A percentile compares a stretch with the other conserved stretches of the same genome.
These are phyloP conservation scores for Polygonum aviculare DNA, from an alignment of 148 eudicot species.

Conservation along the genomic window DNA sequence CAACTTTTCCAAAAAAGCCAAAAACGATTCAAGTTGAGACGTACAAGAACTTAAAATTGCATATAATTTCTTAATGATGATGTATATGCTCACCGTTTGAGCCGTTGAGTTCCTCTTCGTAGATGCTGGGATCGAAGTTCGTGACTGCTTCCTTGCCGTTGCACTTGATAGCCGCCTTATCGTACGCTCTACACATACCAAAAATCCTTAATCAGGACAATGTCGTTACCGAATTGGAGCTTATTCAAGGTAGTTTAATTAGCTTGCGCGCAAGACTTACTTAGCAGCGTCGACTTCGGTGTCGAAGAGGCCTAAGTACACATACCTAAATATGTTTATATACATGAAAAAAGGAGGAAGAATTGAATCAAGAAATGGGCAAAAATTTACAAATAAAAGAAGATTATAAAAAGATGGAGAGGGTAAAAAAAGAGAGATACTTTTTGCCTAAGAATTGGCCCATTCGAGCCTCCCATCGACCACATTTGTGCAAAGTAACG, in stretches of 20 bases:
- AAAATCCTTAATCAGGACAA: not conserved
- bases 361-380: not conserved
- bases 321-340: constrained; percentile 42
- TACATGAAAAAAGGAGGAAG: not conserved
- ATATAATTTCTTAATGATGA: not conserved
- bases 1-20: not conserved
- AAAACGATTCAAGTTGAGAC: not conserved
- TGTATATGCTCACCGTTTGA: not conserved
- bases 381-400: not conserved
- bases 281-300: constrained; percentile 96
- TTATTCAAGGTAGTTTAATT: not conserved
- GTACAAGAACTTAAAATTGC: not conserved
- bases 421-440: constrained; percentile 18
- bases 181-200: constrained; percentile 56
- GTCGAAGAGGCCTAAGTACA: constrained; percentile 91
- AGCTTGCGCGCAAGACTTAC: constrained; percentile 20
- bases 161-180: constrained; percentile 88
- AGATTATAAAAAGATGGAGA: not conserved
- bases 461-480: constrained; percentile 88
- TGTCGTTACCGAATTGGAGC: not conserved
- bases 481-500: constrained; percentile 77
- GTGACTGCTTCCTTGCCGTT: constrained; percentile 96
- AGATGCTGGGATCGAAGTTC: constrained; percentile 82
- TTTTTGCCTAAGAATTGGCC: constrained; percentile 79
- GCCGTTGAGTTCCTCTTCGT: constrained; percentile 65